Evolutionary conservation across 1,139 yeast genomes (phyloP).

Genomic region (Hemisphaericaspora subhashii): DNA sequence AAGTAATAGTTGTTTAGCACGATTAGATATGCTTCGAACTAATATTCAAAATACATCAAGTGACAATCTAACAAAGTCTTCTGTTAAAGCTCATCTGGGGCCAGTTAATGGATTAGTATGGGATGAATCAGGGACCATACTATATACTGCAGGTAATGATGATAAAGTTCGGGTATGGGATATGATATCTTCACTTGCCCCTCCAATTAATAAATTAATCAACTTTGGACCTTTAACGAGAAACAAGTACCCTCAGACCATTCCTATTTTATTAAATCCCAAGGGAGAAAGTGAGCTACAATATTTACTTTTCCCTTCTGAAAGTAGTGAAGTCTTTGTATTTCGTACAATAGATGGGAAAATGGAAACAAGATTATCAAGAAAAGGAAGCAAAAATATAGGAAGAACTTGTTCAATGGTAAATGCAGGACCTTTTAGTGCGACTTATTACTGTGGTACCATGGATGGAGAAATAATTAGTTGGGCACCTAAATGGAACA

Average conservation of each 20-base stretch:
- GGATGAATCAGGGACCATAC: slow-evolving; percentile 60
- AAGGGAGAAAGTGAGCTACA: slow-evolving; percentile 51
- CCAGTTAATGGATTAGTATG: slow-evolving; percentile 75
- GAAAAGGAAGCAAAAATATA: slow-evolving; percentile 32
- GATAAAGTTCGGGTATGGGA: slow-evolving; percentile 80
- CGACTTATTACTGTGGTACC: slow-evolving; percentile 52
- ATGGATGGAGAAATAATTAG: slow-evolving; percentile 55
- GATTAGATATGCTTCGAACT: slow-evolving; percentile 53
- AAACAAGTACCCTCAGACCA: slow-evolving; percentile 55
- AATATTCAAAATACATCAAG: slow-evolving; percentile 19
- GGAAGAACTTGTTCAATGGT: slow-evolving; percentile 54
- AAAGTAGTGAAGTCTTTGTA: slow-evolving; percentile 73
- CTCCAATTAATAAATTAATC: slow-evolving; percentile 58
- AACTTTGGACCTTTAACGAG: slow-evolving; percentile 80
- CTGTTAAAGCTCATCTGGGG: slow-evolving; percentile 68
- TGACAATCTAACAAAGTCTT: slow-evolving; percentile 28
- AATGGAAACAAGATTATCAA: slow-evolving; percentile 49
- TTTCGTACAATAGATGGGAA: slow-evolving; percentile 66
- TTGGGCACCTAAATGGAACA: slow-evolving; percentile 47
- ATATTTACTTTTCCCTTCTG: slow-evolving; percentile 70
- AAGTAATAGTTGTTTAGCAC: slow-evolving; percentile 62
- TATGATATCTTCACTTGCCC: slow-evolving; percentile 44
- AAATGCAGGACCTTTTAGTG: slow-evolving; percentile 44
- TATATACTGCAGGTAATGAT: slow-evolving; percentile 72
- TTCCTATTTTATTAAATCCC: slow-evolving; percentile 48